Evolutionary conservation across 2,329 filamentous ascomycete genomes (phyloP), one percentile per base, ranked within the genome.

Genomic region (Botryotinia globosa): DNA sequence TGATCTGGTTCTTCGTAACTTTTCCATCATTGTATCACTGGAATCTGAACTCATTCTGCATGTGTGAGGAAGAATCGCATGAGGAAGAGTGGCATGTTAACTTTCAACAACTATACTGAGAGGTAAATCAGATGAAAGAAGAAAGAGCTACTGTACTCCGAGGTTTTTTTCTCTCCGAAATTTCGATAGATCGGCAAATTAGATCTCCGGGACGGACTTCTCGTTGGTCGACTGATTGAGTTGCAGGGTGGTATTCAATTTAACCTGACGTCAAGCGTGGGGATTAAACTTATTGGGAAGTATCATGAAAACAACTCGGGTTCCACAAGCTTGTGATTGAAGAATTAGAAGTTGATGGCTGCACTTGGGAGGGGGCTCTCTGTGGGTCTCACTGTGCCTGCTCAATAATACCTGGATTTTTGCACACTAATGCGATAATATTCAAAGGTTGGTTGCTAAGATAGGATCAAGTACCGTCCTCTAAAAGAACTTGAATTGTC

Each of bases 1-100:
- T 29, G 64, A 67, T 67, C 64, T 48, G 20, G 61, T 71, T 44
- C 37, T 72, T 66, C 69, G 69, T 72, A 67, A 12, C 62, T 72
- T 72, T 44, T 72, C 69, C 69, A 72, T 72, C 25, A 32, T 56
- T 7, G 61, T 37, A 48, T 63, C 61, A 54, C 25, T 66, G 45
- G 14, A 25, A 67, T 72, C 51, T 59, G 54, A 59, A 58, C 64
- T 67, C 62, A 67, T 45, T 42, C 39, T 66, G 34, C 25, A 39
- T 59, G 48, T 59, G 62, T 10, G 61, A 67, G 29, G 29, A 59
- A 66, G 20, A 37, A 18, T 66, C 42, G 61, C 61, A 71, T 9
- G 61, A 67, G 29, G 39, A 67, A 67, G 14, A 37, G 39, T 66
- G 42, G 61, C 62, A 72, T 72, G 62, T 67, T 67, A 72, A 67